phyloP scores from a whole-genome alignment of 176 grass and related monocot species.

The Ensete ventricosum region DNA sequence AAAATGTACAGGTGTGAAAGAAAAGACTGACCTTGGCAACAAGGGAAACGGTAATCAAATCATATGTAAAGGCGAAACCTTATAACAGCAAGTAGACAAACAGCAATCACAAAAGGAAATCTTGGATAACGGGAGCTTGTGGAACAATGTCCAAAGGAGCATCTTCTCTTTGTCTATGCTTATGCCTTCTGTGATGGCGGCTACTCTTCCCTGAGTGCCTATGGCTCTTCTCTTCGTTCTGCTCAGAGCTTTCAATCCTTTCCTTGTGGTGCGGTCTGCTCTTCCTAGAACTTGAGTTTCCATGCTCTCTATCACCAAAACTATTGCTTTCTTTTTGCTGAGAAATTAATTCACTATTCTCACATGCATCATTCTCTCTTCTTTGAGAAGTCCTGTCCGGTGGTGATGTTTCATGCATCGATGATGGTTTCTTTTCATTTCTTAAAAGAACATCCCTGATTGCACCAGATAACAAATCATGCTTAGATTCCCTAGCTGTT shows the following conservation, averaged over 20 bases:
- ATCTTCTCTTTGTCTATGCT: conserved; percentile 42
- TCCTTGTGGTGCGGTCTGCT: conserved; percentile 42
- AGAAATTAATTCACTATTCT: conserved; percentile 30
- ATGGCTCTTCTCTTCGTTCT: conserved; percentile 39
- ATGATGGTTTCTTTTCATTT: conserved; percentile 33
- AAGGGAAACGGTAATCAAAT: not conserved
- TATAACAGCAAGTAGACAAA: not conserved
- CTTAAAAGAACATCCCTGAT: conserved; percentile 44
- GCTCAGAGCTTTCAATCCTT: conserved; percentile 33
- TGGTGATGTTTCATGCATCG: conserved; percentile 25
- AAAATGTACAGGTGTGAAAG: not conserved
- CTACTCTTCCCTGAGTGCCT: conserved; percentile 39
- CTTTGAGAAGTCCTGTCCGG: conserved; percentile 20
- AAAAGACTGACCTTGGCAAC: not conserved
- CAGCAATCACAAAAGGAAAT: conserved; percentile 72
- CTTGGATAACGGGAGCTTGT: conserved; percentile 60
- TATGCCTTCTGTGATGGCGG: conserved; percentile 43
- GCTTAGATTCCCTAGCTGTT: conserved; percentile 29
- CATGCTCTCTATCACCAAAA: conserved; percentile 22
- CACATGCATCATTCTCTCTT: conserved; percentile 22
- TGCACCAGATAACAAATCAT: conserved; percentile 40
- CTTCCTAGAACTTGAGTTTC: conserved; percentile 33
- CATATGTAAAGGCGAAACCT: conserved; percentile 3
- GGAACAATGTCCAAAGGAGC: conserved; percentile 25
- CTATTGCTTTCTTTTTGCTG: conserved; percentile 15